Evolutionary conservation across 495 filamentous ascomycete genomes (phyloP).

Genomic region (Hyaloscypha hepaticicola): DNA sequence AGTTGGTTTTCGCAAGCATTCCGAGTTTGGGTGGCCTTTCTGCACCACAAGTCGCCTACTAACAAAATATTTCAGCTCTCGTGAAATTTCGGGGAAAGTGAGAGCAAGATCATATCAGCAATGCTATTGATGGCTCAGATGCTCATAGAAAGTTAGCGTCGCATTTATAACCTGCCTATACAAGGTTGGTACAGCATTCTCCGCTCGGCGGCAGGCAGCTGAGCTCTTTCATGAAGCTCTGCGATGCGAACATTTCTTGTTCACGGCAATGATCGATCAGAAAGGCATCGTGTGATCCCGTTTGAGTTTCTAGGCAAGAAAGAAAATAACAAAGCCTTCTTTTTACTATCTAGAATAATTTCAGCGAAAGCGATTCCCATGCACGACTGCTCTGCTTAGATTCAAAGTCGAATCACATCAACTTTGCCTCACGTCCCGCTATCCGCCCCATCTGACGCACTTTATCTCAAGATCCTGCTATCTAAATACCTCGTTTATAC

Average conservation of each 20-base stretch:
- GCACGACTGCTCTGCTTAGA: background rate
- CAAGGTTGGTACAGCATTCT: background rate
- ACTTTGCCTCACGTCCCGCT: background rate
- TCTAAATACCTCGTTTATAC: background rate
- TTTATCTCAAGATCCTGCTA: background rate
- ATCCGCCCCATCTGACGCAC: background rate
- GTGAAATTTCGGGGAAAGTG: background rate
- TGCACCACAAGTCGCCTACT: background rate
- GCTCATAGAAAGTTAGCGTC: background rate
- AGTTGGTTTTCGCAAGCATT: constrained; percentile 1
- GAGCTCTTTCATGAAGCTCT: background rate
- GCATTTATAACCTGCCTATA: background rate
- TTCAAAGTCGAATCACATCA: background rate
- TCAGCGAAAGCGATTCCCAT: background rate
- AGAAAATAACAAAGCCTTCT: background rate
- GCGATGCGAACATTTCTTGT: too few relatives aligned
- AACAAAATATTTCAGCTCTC: background rate
- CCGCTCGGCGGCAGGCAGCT: background rate
- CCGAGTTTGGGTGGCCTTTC: background rate
- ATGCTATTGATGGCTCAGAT: background rate
- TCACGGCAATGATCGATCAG: background rate
- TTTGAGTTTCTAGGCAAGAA: too few relatives aligned
- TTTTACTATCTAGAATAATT: background rate
- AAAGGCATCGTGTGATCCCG: background rate
- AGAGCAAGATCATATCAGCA: background rate